Evolutionary conservation across 2,329 filamentous ascomycete genomes (phyloP).

Genomic region (Epichloe sp.): DNA sequence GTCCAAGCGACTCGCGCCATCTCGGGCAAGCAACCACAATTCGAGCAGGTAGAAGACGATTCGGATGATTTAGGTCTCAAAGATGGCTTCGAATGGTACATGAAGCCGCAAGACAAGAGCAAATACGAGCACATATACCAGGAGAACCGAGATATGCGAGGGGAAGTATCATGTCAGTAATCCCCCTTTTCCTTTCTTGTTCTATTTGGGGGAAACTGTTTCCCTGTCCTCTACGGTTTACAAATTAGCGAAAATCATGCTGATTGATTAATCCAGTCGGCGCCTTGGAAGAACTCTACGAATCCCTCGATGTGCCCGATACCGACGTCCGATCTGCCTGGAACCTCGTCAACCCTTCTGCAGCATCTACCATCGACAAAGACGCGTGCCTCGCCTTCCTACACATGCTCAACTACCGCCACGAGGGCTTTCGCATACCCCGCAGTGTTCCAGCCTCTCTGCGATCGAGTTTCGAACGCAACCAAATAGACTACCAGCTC

Average conservation of each 20-base stretch:
- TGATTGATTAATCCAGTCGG: constrained; percentile 39
- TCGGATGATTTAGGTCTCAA: constrained; percentile 74
- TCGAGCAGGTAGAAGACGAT: constrained; percentile 76
- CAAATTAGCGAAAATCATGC: background rate
- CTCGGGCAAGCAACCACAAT: constrained; percentile 64
- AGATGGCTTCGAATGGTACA: constrained; percentile 99
- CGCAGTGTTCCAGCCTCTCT: constrained; percentile 85
- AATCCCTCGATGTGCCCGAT: constrained; percentile 59
- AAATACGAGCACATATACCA: constrained; percentile 98
- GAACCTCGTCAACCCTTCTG: constrained; percentile 94
- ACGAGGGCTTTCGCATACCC: constrained; percentile 90
- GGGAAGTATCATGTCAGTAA: constrained; percentile 61
- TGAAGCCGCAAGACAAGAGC: constrained; percentile 77
- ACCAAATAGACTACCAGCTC: constrained; percentile 91
- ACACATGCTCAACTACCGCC: constrained; percentile 90
- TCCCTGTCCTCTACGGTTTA: no score
- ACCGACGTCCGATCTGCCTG: constrained; percentile 82
- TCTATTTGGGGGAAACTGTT: no score
- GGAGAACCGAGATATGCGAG: constrained; percentile 76
- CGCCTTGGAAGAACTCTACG: constrained; percentile 71
- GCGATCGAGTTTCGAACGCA: constrained; percentile 82
- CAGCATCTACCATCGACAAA: constrained; percentile 73
- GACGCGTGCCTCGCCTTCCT: constrained; percentile 90
- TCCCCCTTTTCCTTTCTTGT: constrained; percentile 5
- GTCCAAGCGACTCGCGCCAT: constrained; percentile 74